Conservation (phyloP, 1,284 basidiomycete genomes). For the Ceratobasidium sp. region DNA sequence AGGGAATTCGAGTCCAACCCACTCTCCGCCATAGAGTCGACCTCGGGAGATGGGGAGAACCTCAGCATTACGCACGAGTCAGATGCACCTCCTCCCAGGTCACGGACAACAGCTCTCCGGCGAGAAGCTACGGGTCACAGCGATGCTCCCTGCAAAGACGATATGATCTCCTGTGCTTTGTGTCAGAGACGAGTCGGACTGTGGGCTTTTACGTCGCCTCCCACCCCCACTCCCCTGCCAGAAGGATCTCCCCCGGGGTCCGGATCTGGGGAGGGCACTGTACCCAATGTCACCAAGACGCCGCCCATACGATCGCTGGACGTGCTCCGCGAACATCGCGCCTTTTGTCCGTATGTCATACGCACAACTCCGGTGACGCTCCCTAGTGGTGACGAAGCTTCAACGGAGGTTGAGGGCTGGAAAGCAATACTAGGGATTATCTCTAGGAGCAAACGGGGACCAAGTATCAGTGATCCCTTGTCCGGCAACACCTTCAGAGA, state of each 20-base stretch:
- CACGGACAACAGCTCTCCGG: conserved; percentile 24
- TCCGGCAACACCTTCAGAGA: not conserved
- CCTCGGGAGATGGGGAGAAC: conserved; percentile 49
- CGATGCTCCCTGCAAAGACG: conserved; percentile 43
- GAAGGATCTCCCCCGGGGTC: not conserved
- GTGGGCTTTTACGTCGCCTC: conserved; percentile 70
- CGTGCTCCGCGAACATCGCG: conserved; percentile 78
- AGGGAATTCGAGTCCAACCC: conserved; percentile 19
- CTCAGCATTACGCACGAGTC: conserved; percentile 40
- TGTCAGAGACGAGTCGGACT: conserved; percentile 80
- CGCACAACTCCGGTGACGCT: conserved; percentile 73
- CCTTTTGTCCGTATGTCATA: conserved; percentile 81
- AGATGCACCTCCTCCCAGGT: conserved; percentile 46
- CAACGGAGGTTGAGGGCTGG: conserved; percentile 72
- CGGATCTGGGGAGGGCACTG: conserved; percentile 10
- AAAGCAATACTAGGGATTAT: conserved; percentile 64
- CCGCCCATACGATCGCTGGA: conserved; percentile 51
- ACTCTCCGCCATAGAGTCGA: conserved; percentile 21
- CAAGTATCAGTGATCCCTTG: not conserved
- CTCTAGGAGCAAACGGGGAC: conserved; percentile 22
- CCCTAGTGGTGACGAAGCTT: conserved; percentile 38
- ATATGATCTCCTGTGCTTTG: conserved; percentile 70
- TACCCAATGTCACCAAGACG: not conserved
- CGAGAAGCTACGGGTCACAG: conserved; percentile 10
- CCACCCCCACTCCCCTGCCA: conserved; percentile 45